Evolutionary conservation across 345 rosid genomes (phyloP), one percentile per base, ranked within the genome.

Genomic region (Lepidium aucheri): DNA sequence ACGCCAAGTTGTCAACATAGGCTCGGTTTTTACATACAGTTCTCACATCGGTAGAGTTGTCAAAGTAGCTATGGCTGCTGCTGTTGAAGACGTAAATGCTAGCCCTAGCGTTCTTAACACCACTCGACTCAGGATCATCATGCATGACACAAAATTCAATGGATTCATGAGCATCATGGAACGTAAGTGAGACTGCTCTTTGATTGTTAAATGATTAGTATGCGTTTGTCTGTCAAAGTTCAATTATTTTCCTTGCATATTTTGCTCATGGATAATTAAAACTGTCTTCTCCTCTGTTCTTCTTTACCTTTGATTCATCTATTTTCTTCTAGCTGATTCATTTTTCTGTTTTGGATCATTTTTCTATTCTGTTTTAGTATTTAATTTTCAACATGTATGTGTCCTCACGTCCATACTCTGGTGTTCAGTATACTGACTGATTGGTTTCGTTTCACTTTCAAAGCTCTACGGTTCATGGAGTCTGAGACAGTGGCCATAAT

Each of bases 391-490:
- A 32, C 41, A 53, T 53, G 8, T 9, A 33, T n/a, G 41, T 45
- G 63, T 63, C 57, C 39, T n/a, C 51, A 17, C 49, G 20, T 47
- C 32, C 14, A 56, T 38, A 14, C 55, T 50, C 58, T 47, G 12
- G 2, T 22, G 5, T 50, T 35, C 10, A 8, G 16, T 65, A 24
- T 58, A 41, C 66, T 52, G 35, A 60, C 18, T 43, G 39, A 24
- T 53, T 60, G 10, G 35, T 70, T 66, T 63, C 74, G 20, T 63
- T 28, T n/a, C 26, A 30, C 43, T 55, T 56, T 76, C 42, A 65
- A 73, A 88, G 97, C 86, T 70, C 76, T 92, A 3, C 81, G 65
- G 62, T 83, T 87, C 81, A 84, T 92, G 93, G 95, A 81, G 73
- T 67, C 60, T 14, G 83, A 87, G 55, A 82, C 91, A 8, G 85